These are phyloP conservation scores for Ampelocalamus luodianensis DNA, from an alignment of 176 grass and related monocot genomes.

Conservation along the genomic window DNA sequence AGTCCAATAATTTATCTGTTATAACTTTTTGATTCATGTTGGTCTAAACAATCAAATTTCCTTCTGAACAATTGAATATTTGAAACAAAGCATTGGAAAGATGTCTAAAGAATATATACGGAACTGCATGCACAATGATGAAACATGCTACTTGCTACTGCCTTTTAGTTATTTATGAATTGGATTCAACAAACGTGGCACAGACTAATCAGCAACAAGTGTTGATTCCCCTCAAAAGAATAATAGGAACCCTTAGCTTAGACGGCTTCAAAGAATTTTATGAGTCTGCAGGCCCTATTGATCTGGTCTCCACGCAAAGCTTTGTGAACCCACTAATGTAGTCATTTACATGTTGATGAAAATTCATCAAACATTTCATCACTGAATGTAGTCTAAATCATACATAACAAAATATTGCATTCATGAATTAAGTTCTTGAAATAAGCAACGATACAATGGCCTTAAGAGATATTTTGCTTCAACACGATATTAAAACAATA, in stretches of 20 bases:
- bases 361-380: too few relatives aligned
- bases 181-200: background rate
- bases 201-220: background rate
- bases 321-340: background rate
- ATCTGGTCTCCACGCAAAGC: conserved; percentile 2
- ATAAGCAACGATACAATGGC: too few relatives aligned
- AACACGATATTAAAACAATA: too few relatives aligned
- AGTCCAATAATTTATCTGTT: too few relatives aligned
- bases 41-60: background rate
- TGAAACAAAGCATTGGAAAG: background rate
- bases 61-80: background rate
- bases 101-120: background rate
- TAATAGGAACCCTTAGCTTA: background rate
- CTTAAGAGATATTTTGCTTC: too few relatives aligned
- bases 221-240: background rate
- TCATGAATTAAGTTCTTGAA: too few relatives aligned
- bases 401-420: too few relatives aligned
- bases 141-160: background rate
- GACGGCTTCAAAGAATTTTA: conserved; percentile 13
- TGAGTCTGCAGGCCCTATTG: background rate
- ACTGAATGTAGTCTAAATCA: too few relatives aligned
- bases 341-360: too few relatives aligned
- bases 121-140: background rate
- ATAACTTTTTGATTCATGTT: background rate
- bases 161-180: background rate